These are phyloP conservation scores for Chloris gayana DNA, from an alignment of 176 grass and related monocot species.

Conservation along the genomic window DNA sequence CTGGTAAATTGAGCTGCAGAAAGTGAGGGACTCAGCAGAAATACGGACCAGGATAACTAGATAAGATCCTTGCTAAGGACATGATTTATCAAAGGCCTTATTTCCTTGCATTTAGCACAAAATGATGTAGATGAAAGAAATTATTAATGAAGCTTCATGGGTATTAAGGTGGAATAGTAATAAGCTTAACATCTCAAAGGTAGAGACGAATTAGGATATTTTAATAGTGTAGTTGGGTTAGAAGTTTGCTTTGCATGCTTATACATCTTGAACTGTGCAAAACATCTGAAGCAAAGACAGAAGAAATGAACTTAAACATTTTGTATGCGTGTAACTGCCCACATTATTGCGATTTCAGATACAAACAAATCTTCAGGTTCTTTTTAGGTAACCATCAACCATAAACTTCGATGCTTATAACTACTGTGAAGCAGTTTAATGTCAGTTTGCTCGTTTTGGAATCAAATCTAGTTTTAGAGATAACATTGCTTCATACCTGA, in stretches of 20 bases:
- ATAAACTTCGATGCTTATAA: no score
- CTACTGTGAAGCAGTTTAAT: no score
- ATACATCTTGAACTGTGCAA: not conserved
- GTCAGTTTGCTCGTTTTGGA: not conserved
- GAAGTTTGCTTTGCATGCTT: not conserved
- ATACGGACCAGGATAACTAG: not conserved
- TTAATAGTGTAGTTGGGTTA: not conserved
- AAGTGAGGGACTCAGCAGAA: not conserved
- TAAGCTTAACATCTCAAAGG: not conserved
- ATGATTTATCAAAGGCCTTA: slow-evolving; percentile 1
- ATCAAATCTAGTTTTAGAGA: not conserved
- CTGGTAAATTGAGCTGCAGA: not conserved
- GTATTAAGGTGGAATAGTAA: not conserved
- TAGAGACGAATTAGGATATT: not conserved
- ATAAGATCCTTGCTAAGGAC: not conserved
- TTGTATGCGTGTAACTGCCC: not conserved
- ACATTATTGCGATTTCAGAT: slow-evolving; percentile 12
- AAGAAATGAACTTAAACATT: not conserved
- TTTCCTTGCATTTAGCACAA: not conserved
- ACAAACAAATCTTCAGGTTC: not conserved
- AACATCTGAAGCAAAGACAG: not conserved
- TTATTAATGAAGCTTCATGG: slow-evolving; percentile 11
- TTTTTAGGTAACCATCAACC: no score
- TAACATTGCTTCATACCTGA: not conserved
- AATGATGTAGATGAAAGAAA: not conserved